These are phyloP conservation scores for Endothia cerciana DNA, from an alignment of 2,329 filamentous ascomycete genomes.

Conservation along the genomic window DNA sequence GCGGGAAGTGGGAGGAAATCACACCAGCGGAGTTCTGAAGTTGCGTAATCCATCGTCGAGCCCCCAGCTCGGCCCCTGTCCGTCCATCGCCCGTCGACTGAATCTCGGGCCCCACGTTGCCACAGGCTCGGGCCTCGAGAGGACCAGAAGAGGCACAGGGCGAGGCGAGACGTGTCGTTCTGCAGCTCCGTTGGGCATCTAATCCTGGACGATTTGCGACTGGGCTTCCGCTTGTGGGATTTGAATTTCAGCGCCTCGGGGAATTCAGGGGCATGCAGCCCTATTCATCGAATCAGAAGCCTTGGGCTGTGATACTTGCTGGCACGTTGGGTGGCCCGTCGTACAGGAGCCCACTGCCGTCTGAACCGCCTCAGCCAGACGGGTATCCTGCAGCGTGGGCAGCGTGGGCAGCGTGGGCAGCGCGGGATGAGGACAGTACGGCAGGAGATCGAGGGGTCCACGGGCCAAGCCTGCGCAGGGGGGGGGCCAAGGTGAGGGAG, in stretches of 20 bases:
- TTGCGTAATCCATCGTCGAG: background rate
- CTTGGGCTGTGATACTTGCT: background rate
- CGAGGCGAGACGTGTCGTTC: conserved; percentile 7
- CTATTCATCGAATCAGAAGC: background rate
- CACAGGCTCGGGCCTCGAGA: background rate
- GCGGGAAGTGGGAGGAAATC: background rate
- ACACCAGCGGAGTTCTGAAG: background rate
- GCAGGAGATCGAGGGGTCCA: background rate
- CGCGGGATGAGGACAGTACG: background rate
- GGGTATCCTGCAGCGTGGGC: background rate
- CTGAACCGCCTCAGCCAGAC: background rate
- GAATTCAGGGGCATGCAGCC: background rate
- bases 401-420: background rate
- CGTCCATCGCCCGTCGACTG: background rate
- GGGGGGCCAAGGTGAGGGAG: no score
- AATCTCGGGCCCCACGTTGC: background rate
- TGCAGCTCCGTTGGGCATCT: conserved; percentile 13
- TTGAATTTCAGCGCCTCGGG: background rate
- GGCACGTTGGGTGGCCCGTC: background rate
- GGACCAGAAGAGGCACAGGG: background rate
- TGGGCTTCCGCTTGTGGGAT: conserved; percentile 4
- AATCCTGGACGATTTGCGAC: conserved; percentile 1
- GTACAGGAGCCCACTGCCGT: background rate
- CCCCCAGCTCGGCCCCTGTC: conserved; percentile 7
- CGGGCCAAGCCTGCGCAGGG: background rate